phyloP scores from a whole-genome alignment of 2,329 filamentous ascomycete genomes.

The Venturia pyrina region DNA sequence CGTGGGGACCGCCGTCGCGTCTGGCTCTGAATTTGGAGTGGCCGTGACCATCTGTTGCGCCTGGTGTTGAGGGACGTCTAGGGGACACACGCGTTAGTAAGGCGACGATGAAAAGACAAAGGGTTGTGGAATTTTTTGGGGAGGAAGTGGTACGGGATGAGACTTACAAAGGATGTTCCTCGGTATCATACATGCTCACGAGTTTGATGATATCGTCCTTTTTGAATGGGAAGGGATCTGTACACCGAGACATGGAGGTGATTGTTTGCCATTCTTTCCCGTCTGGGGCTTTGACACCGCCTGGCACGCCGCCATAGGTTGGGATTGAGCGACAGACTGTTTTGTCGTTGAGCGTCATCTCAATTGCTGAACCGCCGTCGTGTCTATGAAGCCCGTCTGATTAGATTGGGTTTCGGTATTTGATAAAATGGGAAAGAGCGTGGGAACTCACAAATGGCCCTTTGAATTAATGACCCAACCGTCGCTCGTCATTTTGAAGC shows the following conservation, averaged over 20 bases:
- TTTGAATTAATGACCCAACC: slow-evolving; percentile 3
- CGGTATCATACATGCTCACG: slow-evolving; percentile 2
- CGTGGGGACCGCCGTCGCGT: background rate
- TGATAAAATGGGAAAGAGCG: background rate
- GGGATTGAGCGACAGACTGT: background rate
- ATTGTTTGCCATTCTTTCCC: slow-evolving; percentile 11
- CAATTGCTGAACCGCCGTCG: slow-evolving; percentile 1
- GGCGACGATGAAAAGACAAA: background rate
- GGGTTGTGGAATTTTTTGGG: background rate
- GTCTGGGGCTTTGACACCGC: background rate
- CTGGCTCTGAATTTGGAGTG: background rate
- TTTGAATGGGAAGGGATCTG: slow-evolving; percentile 1
- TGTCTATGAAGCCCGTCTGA: background rate
- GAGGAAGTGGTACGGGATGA: background rate
- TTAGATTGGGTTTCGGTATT: background rate
- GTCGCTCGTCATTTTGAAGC: slow-evolving; percentile 4
- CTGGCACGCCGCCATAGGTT: background rate
- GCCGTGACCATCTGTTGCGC: background rate
- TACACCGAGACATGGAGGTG: slow-evolving; percentile 3
- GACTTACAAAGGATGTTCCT: slow-evolving; percentile 8
- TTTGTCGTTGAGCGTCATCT: slow-evolving; percentile 6
- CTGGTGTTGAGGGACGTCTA: background rate
- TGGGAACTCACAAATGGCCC: slow-evolving; percentile 1
- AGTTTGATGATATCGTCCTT: slow-evolving; percentile 9
- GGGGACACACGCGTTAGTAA: background rate